Conservation (phyloP, 2,329 filamentous ascomycete genomes). For the Paramyrothecium roridum region DNA sequence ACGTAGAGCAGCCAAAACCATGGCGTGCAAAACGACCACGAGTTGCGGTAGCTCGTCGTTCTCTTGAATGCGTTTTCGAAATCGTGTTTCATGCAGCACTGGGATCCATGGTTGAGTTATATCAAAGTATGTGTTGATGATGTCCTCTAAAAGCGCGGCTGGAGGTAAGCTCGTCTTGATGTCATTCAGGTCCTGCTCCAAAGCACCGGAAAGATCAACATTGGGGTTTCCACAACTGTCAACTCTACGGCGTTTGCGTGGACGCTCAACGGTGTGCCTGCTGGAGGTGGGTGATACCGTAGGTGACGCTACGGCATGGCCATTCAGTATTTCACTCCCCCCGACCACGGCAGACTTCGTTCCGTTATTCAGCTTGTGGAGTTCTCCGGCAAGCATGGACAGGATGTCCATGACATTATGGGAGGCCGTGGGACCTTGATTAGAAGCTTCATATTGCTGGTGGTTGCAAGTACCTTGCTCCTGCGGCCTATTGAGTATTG, state of each 20-base stretch:
- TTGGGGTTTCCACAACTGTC: neutral
- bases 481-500: neutral
- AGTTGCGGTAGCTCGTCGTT: conserved; percentile 17
- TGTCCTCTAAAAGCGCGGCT: neutral
- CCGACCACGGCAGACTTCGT: no score
- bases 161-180: conserved; percentile 10
- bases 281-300: neutral
- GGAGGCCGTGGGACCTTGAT: no score
- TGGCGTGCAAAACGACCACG: conserved; percentile 28
- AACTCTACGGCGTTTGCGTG: neutral
- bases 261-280: neutral
- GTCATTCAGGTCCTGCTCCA: neutral
- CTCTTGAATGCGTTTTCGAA: conserved; percentile 18
- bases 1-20: conserved; percentile 20
- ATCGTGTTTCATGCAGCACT: conserved; percentile 28
- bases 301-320: neutral
- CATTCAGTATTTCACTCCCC: neutral
- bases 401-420: no score
- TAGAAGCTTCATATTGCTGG: no score
- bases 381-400: no score
- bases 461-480: no score
- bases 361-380: no score
- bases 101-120: conserved; percentile 35
- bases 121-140: conserved; percentile 29
- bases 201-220: neutral